Evolutionary conservation across 805 yeast genomes (phyloP).

Genomic region (Candida coquimbonensis): DNA sequence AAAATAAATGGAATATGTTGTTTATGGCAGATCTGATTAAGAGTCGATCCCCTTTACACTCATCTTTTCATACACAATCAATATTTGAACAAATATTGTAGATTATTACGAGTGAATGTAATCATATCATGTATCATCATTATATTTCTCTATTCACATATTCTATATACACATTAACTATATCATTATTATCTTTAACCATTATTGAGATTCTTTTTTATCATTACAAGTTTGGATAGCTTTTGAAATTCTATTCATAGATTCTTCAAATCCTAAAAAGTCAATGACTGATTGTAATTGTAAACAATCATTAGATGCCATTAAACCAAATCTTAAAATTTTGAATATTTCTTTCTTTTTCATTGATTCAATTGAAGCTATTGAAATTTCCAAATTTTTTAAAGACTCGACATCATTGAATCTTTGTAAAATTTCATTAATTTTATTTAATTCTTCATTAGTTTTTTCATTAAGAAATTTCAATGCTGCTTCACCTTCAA

Average conservation of each 20-base stretch:
- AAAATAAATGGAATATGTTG: no score
- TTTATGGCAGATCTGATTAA: background rate
- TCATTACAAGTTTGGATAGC: no score
- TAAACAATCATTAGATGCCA: conserved; percentile 67
- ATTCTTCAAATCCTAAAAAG: conserved; percentile 43
- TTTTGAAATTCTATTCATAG: conserved; percentile 19
- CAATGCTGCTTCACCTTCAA: conserved; percentile 16
- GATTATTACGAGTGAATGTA: no score
- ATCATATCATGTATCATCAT: no score
- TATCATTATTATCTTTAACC: no score
- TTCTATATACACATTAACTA: background rate
- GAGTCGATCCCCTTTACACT: no score
- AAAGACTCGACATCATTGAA: conserved; percentile 7
- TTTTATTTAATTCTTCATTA: conserved; percentile 15
- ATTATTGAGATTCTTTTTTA: no score
- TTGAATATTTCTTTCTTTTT: conserved; percentile 42
- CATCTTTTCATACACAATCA: no score
- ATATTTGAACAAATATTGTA: no score
- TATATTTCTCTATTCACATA: background rate
- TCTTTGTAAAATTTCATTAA: conserved; percentile 6
- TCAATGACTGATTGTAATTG: conserved; percentile 52
- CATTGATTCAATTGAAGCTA: conserved; percentile 16
- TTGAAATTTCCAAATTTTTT: conserved; percentile 3
- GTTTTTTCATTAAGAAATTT: no score
- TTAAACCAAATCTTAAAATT: conserved; percentile 56